Conservation (phyloP, 192 early-diverging fungal species). For the Podila horticola region DNA sequence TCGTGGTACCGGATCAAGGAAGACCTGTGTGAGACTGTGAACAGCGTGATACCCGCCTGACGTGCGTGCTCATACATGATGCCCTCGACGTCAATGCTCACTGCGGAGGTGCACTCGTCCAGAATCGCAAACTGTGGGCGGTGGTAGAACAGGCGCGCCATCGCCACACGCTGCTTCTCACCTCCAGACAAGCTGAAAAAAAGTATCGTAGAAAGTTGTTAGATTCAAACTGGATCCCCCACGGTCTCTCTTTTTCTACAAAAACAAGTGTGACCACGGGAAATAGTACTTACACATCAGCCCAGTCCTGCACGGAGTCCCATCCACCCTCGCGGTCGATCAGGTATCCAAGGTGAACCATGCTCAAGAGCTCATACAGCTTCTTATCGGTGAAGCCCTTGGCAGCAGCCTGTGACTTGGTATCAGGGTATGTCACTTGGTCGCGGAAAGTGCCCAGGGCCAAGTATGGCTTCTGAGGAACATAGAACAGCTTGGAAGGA, state of each 20-base stretch:
- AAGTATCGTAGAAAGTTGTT: not conserved
- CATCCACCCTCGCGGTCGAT: conserved; percentile 79
- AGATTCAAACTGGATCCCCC: too few species aligned
- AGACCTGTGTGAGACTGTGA: conserved; percentile 69
- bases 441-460: conserved; percentile 83
- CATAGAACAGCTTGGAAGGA: conserved; percentile 79
- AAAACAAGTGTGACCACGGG: not conserved
- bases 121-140: conserved; percentile 78
- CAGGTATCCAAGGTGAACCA: conserved; percentile 76
- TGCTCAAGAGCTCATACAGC: conserved; percentile 70
- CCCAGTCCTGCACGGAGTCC: conserved; percentile 80
- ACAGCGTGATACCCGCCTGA: conserved; percentile 67
- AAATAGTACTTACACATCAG: conserved; percentile 66
- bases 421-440: conserved; percentile 89
- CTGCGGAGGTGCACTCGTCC: conserved; percentile 86
- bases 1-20: conserved; percentile 65
- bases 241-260: not conserved
- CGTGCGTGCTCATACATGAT: conserved; percentile 75
- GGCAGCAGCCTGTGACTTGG: conserved; percentile 65
- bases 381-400: conserved; percentile 74
- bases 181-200: conserved; percentile 72
- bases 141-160: conserved; percentile 91
- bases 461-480: conserved; percentile 90
- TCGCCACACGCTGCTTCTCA: conserved; percentile 81
- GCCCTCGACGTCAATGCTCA: conserved; percentile 83